These are phyloP conservation scores for Puccinia sorghi DNA, from an alignment of 1,284 basidiomycete species.

Conservation along the genomic window DNA sequence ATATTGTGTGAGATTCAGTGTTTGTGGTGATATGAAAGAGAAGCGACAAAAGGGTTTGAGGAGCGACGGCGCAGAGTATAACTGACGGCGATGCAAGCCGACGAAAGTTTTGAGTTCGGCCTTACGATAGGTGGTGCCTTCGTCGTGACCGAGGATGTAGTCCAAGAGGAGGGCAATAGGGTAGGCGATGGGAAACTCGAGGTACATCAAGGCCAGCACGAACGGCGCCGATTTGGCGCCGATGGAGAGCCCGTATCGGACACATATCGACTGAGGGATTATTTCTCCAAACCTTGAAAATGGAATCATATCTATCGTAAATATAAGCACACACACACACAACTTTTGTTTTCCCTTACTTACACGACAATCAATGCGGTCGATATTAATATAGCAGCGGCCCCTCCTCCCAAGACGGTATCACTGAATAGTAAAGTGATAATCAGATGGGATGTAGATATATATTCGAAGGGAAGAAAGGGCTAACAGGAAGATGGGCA, in stretches of 20 bases:
- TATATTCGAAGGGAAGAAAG: neutral
- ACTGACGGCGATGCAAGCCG: conserved; percentile 58
- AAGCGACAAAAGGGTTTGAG: neutral
- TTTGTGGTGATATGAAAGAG: neutral
- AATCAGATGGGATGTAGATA: neutral
- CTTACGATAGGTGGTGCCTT: conserved; percentile 59
- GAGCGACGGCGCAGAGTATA: neutral
- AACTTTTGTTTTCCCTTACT: neutral
- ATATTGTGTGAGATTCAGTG: too few relatives aligned
- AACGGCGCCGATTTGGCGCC: conserved; percentile 62
- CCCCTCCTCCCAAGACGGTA: conserved; percentile 47
- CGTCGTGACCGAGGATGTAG: conserved; percentile 61
- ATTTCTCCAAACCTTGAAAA: conserved; percentile 57
- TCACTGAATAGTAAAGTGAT: conserved; percentile 4
- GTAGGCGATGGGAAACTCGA: conserved; percentile 61
- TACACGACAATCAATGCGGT: conserved; percentile 49
- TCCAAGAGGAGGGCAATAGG: conserved; percentile 60
- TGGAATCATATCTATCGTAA: too few relatives aligned
- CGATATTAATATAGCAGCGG: conserved; percentile 45
- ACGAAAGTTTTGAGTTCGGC: conserved; percentile 60
- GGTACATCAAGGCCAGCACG: conserved; percentile 60
- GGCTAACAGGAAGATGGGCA: conserved; percentile 60
- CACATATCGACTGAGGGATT: conserved; percentile 61
- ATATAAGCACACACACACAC: too few relatives aligned
- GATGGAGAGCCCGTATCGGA: conserved; percentile 62